phyloP scores from a whole-genome alignment of 192 early-diverging fungal genomes.

The Podila epigama region DNA sequence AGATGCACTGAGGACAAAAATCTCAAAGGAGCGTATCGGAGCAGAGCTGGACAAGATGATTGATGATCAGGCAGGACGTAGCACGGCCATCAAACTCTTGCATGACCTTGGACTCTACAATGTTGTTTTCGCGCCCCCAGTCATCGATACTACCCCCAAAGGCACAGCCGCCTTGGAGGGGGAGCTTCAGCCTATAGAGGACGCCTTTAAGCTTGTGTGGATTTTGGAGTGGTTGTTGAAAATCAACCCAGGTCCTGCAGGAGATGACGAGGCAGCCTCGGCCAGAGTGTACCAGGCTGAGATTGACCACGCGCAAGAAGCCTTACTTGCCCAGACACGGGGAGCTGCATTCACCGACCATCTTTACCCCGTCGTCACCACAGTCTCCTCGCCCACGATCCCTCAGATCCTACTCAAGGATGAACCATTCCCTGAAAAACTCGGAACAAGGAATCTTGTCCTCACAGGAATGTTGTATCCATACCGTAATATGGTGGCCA shows the following conservation, averaged over 20 bases:
- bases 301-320: slow-evolving; percentile 23
- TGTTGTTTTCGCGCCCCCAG: slow-evolving; percentile 55
- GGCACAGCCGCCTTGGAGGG: slow-evolving; percentile 32
- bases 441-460: slow-evolving; percentile 53
- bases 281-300: slow-evolving; percentile 23
- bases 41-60: slow-evolving; percentile 96
- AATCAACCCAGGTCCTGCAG: slow-evolving; percentile 14
- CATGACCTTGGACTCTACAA: slow-evolving; percentile 52
- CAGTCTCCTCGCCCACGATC: slow-evolving; percentile 7
- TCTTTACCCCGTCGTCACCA: slow-evolving; percentile 26
- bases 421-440: slow-evolving; percentile 30
- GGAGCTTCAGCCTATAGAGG: slow-evolving; percentile 11
- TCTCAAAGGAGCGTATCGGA: slow-evolving; percentile 92
- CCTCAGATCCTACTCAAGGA: slow-evolving; percentile 31
- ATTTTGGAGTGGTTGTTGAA: slow-evolving; percentile 55
- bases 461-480: slow-evolving; percentile 68
- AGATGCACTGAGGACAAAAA: slow-evolving; percentile 77
- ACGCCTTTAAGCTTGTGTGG: slow-evolving; percentile 49
- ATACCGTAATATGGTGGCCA: slow-evolving; percentile 47
- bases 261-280: slow-evolving; percentile 1
- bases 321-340: slow-evolving; percentile 13
- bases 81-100: slow-evolving; percentile 48
- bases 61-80: slow-evolving; percentile 42
- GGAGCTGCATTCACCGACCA: slow-evolving; percentile 16
- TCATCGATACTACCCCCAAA: slow-evolving; percentile 27